phyloP scores from a whole-genome alignment of 768 basidiomycete genomes.

The Russula ochroleuca region DNA sequence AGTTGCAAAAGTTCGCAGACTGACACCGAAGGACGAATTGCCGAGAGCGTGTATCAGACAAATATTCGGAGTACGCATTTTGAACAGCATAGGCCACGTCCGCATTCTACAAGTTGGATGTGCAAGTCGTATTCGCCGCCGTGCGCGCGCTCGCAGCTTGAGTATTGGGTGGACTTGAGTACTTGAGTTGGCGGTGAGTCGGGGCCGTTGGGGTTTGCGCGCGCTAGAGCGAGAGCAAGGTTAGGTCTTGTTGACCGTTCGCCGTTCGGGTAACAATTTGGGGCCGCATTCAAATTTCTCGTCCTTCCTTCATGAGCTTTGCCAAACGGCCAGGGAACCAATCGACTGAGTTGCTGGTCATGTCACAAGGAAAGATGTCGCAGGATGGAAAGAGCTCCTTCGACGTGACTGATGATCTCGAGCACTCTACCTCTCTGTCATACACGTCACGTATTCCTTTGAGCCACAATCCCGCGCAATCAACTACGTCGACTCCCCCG shows the following conservation, averaged over 20 bases:
- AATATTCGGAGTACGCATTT: constrained; percentile 20
- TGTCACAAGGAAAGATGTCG: constrained; percentile 4
- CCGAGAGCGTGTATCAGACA: constrained; percentile 23
- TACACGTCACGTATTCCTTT: constrained; percentile 18
- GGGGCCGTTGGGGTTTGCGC: background rate
- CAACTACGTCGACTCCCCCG: background rate
- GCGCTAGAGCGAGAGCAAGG: constrained; percentile 1
- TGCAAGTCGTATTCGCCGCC: background rate
- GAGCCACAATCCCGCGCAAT: constrained; percentile 4
- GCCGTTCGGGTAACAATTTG: background rate
- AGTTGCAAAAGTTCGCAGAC: background rate
- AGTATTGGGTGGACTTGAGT: background rate
- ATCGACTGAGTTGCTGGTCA: background rate
- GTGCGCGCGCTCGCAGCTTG: background rate
- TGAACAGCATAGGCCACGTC: background rate
- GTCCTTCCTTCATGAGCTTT: constrained; percentile 7
- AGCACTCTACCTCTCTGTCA: constrained; percentile 16
- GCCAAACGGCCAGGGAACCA: constrained; percentile 4
- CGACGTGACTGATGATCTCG: constrained; percentile 8
- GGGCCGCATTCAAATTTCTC: background rate
- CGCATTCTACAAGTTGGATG: background rate
- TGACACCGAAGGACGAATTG: constrained; percentile 5
- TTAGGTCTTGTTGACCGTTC: constrained; percentile 8
- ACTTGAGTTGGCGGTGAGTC: background rate
- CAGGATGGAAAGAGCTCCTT: background rate